phyloP scores from a whole-genome alignment of 148 eudicot genomes.

The Chenopodium formosanum region DNA sequence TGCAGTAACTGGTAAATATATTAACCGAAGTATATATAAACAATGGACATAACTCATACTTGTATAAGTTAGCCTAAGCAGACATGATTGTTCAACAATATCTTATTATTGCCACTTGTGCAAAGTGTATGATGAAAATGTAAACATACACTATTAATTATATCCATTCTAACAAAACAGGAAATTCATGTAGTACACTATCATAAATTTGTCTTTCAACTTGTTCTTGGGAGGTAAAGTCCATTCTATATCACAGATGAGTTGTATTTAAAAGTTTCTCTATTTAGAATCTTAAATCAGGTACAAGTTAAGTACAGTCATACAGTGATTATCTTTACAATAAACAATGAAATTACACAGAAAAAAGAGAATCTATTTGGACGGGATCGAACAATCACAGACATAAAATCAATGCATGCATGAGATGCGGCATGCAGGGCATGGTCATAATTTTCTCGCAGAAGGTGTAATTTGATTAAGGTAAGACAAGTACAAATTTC shows the following conservation, averaged over 20 bases:
- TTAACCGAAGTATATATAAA: background rate
- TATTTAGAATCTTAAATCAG: background rate
- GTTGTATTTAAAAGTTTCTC: background rate
- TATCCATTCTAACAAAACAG: background rate
- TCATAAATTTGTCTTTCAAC: no score
- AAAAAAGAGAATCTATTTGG: background rate
- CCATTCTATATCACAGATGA: no score
- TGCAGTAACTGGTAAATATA: background rate
- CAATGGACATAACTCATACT: background rate
- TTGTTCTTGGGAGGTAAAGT: no score
- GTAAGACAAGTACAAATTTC: background rate
- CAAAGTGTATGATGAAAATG: constrained; percentile 10
- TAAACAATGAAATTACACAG: background rate
- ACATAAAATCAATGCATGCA: background rate
- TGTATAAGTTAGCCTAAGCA: background rate
- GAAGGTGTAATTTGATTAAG: background rate
- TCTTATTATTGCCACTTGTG: background rate
- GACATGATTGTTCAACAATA: background rate
- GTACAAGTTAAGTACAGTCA: background rate
- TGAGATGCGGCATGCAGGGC: background rate
- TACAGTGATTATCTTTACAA: background rate
- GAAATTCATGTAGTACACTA: background rate
- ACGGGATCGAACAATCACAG: background rate
- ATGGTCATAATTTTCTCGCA: background rate
- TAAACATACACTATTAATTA: background rate